These are phyloP conservation scores for Annulohypoxylon bovei DNA, from an alignment of 495 filamentous ascomycete species.

Conservation along the genomic window DNA sequence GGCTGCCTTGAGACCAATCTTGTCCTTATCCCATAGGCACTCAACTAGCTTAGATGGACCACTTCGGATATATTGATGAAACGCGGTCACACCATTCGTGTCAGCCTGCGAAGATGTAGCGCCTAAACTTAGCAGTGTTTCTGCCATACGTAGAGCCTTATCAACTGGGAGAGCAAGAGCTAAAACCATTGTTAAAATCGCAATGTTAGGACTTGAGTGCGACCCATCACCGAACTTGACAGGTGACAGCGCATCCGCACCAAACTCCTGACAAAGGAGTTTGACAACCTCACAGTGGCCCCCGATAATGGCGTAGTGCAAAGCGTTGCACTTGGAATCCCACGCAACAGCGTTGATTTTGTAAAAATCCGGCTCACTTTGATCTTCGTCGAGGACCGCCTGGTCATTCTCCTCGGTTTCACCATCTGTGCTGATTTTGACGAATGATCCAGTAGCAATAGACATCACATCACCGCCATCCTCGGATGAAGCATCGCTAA, in stretches of 20 bases:
- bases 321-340: slow-evolving; percentile 74
- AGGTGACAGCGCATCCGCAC: slow-evolving; percentile 76
- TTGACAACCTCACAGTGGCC: slow-evolving; percentile 74
- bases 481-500: slow-evolving; percentile 48
- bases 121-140: slow-evolving; percentile 72
- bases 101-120: slow-evolving; percentile 80
- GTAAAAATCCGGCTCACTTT: slow-evolving; percentile 78
- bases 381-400: slow-evolving; percentile 59
- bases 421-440: slow-evolving; percentile 65
- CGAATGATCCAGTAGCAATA: slow-evolving; percentile 70
- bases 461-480: slow-evolving; percentile 55
- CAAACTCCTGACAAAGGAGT: slow-evolving; percentile 74
- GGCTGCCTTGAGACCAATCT: slow-evolving; percentile 66
- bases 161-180: slow-evolving; percentile 66
- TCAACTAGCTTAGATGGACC: slow-evolving; percentile 64
- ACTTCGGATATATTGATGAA: slow-evolving; percentile 65
- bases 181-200: slow-evolving; percentile 73
- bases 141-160: slow-evolving; percentile 67
- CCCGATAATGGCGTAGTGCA: slow-evolving; percentile 79
- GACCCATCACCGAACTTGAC: slow-evolving; percentile 64
- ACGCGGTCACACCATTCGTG: slow-evolving; percentile 62
- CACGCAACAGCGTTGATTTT: slow-evolving; percentile 78
- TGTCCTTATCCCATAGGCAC: slow-evolving; percentile 64
- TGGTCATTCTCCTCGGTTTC: slow-evolving; percentile 48
- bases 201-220: slow-evolving; percentile 58